These are phyloP conservation scores for Glycine tomentella DNA, from an alignment of 306 rosid genomes.

Conservation along the genomic window DNA sequence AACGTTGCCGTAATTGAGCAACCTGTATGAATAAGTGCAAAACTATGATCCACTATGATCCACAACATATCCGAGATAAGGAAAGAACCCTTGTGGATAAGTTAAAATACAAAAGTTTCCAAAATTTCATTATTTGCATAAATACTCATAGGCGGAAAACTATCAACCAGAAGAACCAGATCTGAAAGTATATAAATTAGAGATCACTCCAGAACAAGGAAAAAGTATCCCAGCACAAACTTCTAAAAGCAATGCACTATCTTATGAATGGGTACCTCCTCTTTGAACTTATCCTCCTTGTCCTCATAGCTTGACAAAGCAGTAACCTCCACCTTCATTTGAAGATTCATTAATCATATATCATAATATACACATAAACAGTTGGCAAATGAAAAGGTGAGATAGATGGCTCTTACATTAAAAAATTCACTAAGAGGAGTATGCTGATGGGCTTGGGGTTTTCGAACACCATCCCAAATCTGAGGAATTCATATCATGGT, in stretches of 20 bases:
- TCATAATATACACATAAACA: constrained; percentile 15
- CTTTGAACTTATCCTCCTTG: constrained; percentile 88
- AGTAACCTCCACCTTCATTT: constrained; percentile 80
- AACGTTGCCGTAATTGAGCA: constrained; percentile 81
- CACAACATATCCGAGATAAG: constrained; percentile 9
- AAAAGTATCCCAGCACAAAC: neutral
- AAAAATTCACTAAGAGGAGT: constrained; percentile 89
- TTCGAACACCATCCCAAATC: constrained; percentile 89
- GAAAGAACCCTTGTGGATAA: neutral
- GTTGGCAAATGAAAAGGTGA: constrained; percentile 28
- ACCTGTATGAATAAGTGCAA: constrained; percentile 63
- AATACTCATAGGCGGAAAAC: constrained; percentile 21
- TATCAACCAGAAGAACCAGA: constrained; percentile 31
- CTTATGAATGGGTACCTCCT: constrained; percentile 70
- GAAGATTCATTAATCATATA: constrained; percentile 41
- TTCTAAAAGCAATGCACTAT: constrained; percentile 25
- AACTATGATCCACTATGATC: constrained; percentile 21
- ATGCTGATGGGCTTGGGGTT: constrained; percentile 75
- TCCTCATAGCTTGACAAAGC: constrained; percentile 94
- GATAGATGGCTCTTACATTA: constrained; percentile 62
- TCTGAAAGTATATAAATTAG: constrained; percentile 24
- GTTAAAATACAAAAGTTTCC: neutral
- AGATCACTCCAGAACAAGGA: constrained; percentile 14
- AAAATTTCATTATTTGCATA: constrained; percentile 8
- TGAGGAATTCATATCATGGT: constrained; percentile 52